A percentile compares a stretch with the other conserved stretches of the same genome.
phyloP scores from a whole-genome alignment of 306 rosid species.

The Begonia masoniana region DNA sequence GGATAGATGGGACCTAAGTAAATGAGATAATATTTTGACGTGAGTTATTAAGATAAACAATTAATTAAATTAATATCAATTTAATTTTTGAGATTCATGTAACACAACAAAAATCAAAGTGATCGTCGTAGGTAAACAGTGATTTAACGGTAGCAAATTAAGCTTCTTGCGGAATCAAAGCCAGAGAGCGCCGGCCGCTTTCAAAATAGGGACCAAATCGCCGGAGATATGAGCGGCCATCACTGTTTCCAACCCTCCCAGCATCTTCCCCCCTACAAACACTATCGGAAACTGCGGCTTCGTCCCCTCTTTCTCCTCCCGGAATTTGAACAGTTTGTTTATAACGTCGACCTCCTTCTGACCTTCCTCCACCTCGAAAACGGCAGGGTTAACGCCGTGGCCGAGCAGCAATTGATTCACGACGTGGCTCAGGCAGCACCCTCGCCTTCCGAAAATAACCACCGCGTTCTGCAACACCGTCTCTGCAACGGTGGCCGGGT shows the following conservation, averaged over 20 bases:
- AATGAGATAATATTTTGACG: too few relatives aligned
- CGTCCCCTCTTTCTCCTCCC: neutral
- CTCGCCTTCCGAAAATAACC: conserved; percentile 50
- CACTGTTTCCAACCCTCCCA: conserved; percentile 85
- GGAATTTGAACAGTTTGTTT: conserved; percentile 15
- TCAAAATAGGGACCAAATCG: conserved; percentile 71
- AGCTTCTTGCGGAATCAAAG: conserved; percentile 24
- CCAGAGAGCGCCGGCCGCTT: conserved; percentile 93
- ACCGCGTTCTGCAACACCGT: conserved; percentile 62
- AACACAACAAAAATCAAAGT: too few relatives aligned
- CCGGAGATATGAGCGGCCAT: conserved; percentile 87
- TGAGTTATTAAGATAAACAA: too few relatives aligned
- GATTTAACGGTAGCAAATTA: too few relatives aligned
- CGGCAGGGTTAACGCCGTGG: conserved; percentile 70
- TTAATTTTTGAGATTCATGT: too few relatives aligned
- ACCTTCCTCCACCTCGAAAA: conserved; percentile 46
- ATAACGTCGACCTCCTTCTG: conserved; percentile 29
- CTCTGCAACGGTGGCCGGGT: conserved; percentile 5
- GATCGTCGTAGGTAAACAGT: too few relatives aligned
- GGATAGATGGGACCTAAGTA: too few relatives aligned
- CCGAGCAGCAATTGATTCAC: conserved; percentile 56
- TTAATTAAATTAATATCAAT: too few relatives aligned
- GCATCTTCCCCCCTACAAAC: conserved; percentile 74
- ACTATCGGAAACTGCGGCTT: conserved; percentile 62
- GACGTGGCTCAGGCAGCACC: conserved; percentile 89